These are phyloP conservation scores for Verticillium longisporum DNA, from an alignment of 2,329 filamentous ascomycete species.

Conservation along the genomic window DNA sequence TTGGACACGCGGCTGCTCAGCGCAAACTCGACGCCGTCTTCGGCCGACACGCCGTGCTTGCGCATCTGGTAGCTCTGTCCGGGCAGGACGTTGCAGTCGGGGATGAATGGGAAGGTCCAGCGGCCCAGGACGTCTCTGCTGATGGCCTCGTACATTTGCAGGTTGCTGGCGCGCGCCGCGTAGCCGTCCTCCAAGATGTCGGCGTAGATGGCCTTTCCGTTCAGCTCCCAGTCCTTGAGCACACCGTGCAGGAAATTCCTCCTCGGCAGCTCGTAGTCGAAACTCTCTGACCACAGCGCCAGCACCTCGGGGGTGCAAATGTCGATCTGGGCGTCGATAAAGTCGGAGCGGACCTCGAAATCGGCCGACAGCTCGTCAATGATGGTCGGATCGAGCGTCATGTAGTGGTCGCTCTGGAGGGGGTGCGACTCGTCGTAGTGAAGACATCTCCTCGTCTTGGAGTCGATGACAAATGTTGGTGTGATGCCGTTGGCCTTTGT, in stretches of 20 bases:
- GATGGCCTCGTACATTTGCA: constrained; percentile 85
- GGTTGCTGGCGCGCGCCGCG: constrained; percentile 75
- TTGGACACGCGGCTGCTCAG: constrained; percentile 64
- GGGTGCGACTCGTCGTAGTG: constrained; percentile 91
- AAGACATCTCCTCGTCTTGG: constrained; percentile 70
- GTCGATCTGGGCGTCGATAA: constrained; percentile 92
- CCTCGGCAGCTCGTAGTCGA: constrained; percentile 87
- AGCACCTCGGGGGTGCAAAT: constrained; percentile 96
- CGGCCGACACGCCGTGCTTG: constrained; percentile 67
- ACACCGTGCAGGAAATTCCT: constrained; percentile 88
- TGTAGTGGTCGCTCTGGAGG: constrained; percentile 54
- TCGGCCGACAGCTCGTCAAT: constrained; percentile 62
- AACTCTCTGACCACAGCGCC: constrained; percentile 93
- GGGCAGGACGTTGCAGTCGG: constrained; percentile 77
- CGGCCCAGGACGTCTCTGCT: constrained; percentile 78
- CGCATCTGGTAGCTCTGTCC: constrained; percentile 69
- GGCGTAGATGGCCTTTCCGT: constrained; percentile 93
- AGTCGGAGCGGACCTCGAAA: constrained; percentile 76
- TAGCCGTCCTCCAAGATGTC: constrained; percentile 81
- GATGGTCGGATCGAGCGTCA: constrained; percentile 74
- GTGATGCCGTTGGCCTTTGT: constrained; percentile 70
- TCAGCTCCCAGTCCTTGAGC: constrained; percentile 92
- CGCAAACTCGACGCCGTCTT: constrained; percentile 68
- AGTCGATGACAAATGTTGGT: constrained; percentile 82
- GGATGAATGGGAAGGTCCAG: constrained; percentile 84